Percentiles rank a stretch among this genome's conserved stretches.
phyloP scores from a whole-genome alignment of 2,329 filamentous ascomycete genomes.

The Stachybotrys chartarum region DNA sequence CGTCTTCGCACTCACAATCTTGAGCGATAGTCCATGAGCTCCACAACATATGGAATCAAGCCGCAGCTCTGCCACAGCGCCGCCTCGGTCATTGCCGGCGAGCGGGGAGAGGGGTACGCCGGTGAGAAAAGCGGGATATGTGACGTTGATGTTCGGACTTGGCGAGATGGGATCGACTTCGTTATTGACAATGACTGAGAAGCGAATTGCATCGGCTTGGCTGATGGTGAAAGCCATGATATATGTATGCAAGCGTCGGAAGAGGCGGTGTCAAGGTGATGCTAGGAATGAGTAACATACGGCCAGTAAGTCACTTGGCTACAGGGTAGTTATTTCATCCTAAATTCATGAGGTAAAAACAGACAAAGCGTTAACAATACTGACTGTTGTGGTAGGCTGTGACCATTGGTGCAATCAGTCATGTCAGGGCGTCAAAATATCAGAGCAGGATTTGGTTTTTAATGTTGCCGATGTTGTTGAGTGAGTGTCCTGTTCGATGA shows the following conservation, averaged over 20 bases:
- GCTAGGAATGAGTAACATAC: too few species aligned
- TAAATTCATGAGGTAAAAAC: too few species aligned
- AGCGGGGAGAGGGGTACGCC: slow-evolving; percentile 30
- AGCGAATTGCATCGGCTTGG: slow-evolving; percentile 28
- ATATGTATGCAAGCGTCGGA: not conserved
- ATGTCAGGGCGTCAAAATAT: too few species aligned
- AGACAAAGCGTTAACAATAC: too few species aligned
- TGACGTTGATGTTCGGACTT: slow-evolving; percentile 32
- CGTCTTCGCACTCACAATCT: slow-evolving; percentile 40
- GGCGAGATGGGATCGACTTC: slow-evolving; percentile 46
- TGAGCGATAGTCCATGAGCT: slow-evolving; percentile 45
- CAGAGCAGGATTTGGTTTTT: too few species aligned
- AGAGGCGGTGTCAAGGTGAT: too few species aligned
- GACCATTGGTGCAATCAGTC: too few species aligned
- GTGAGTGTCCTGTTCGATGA: too few species aligned
- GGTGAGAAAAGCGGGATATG: slow-evolving; percentile 32
- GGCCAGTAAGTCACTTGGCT: too few species aligned
- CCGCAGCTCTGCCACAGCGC: slow-evolving; percentile 33
- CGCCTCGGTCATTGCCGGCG: slow-evolving; percentile 27
- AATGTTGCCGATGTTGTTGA: too few species aligned
- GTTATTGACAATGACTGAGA: slow-evolving; percentile 45
- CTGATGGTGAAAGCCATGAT: not conserved
- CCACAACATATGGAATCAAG: slow-evolving; percentile 46
- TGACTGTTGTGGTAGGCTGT: too few species aligned
- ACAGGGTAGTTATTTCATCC: too few species aligned